Evolutionary conservation across 768 basidiomycete species (phyloP).

Genomic region (Trametes elegans): DNA sequence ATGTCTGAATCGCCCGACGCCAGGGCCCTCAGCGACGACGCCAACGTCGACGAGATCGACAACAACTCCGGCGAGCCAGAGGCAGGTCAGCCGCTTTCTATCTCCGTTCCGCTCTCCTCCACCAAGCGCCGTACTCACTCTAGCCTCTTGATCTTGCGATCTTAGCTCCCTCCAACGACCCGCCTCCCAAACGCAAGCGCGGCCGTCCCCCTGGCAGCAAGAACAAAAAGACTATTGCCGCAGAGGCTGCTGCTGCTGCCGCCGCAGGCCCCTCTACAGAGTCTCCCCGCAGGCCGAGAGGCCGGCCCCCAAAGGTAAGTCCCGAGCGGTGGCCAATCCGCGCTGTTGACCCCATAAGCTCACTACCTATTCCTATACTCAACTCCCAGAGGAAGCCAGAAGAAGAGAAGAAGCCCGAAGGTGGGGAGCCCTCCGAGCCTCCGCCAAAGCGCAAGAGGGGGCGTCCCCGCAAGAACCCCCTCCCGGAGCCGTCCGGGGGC

Average conservation of each 20-base stretch:
- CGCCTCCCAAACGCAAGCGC: slow-evolving; percentile 70
- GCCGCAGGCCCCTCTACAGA: slow-evolving; percentile 28
- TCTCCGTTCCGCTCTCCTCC: slow-evolving; percentile 22
- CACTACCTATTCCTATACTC: not conserved
- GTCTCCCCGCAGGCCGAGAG: slow-evolving; percentile 43
- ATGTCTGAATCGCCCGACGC: slow-evolving; percentile 67
- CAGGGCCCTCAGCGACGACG: slow-evolving; percentile 50
- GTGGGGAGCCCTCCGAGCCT: slow-evolving; percentile 23
- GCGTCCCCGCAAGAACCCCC: slow-evolving; percentile 59
- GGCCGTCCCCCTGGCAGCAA: slow-evolving; percentile 91
- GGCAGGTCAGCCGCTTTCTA: slow-evolving; percentile 28
- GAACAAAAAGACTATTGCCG: slow-evolving; percentile 52
- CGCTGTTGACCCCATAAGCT: slow-evolving; percentile 13
- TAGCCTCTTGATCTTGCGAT: slow-evolving; percentile 30
- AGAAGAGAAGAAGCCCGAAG: slow-evolving; percentile 37
- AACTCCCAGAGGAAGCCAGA: slow-evolving; percentile 36
- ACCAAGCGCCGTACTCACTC: slow-evolving; percentile 24
- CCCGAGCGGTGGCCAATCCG: slow-evolving; percentile 5
- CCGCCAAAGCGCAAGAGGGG: slow-evolving; percentile 53
- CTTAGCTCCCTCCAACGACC: slow-evolving; percentile 21
- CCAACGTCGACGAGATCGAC: slow-evolving; percentile 58
- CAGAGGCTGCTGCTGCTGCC: slow-evolving; percentile 30
- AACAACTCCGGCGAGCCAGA: slow-evolving; percentile 40
- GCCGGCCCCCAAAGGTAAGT: slow-evolving; percentile 52
- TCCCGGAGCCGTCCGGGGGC: slow-evolving; percentile 32